A percentile compares a stretch with the other conserved stretches of the same genome.
Evolutionary conservation across 2,329 filamentous ascomycete genomes (phyloP).

Genomic region (Trichoderma gracile): DNA sequence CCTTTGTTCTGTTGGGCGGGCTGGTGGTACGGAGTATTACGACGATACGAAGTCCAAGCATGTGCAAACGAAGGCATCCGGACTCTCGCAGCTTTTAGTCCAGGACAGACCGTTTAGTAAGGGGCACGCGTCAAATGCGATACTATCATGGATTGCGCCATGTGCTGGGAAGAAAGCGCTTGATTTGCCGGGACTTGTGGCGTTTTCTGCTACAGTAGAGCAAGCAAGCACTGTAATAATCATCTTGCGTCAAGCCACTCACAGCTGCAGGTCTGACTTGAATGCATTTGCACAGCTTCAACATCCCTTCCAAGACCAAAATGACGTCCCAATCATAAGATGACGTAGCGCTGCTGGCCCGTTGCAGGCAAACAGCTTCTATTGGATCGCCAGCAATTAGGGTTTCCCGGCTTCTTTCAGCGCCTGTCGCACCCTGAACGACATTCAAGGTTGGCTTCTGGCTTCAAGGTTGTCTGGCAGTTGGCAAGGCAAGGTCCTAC

Average conservation of each 20-base stretch:
- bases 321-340: neutral
- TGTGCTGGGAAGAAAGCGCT: too few relatives aligned
- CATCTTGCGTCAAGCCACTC: too few relatives aligned
- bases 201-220: too few relatives aligned
- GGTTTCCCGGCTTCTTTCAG: neutral
- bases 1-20: too few relatives aligned
- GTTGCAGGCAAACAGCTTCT: neutral
- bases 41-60: neutral
- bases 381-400: neutral
- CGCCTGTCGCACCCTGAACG: neutral
- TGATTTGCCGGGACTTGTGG: too few relatives aligned
- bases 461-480: too few relatives aligned
- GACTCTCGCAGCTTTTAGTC: too few relatives aligned
- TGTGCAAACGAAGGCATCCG: neutral
- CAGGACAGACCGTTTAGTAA: too few relatives aligned
- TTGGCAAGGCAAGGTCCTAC: neutral
- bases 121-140: too few relatives aligned
- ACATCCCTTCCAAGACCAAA: neutral
- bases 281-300: neutral
- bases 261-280: neutral
- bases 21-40: too few relatives aligned
- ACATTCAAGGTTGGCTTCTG: neutral
- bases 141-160: too few relatives aligned
- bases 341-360: conserved; percentile 13
- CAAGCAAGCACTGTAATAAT: too few relatives aligned